Conservation (phyloP, 1,139 yeast species). For the Sugiyamaella japonica region DNA sequence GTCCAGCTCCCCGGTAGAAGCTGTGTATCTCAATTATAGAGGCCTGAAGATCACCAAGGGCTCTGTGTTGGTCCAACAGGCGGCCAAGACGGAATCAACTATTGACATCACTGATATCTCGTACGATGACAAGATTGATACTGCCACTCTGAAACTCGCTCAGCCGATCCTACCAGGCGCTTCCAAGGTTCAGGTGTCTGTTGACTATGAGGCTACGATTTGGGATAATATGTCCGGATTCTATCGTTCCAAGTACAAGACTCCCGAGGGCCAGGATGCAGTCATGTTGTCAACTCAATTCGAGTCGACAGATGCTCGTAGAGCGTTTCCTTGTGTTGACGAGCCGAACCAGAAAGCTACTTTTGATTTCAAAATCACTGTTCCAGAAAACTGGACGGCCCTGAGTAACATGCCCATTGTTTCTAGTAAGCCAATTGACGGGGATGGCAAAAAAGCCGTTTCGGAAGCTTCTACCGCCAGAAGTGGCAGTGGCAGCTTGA, state of each 20-base stretch:
- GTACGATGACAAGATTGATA: conserved; percentile 23
- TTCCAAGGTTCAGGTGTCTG: conserved; percentile 37
- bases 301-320: conserved; percentile 86
- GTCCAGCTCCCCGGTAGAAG: conserved; percentile 39
- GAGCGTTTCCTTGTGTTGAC: conserved; percentile 89
- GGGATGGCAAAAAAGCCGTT: conserved; percentile 44
- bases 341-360: conserved; percentile 84
- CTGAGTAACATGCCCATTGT: conserved; percentile 71
- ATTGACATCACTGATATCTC: conserved; percentile 20
- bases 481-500: conserved; percentile 28
- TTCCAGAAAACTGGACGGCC: conserved; percentile 60
- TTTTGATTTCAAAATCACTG: conserved; percentile 64
- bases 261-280: conserved; percentile 53
- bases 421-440: conserved; percentile 49
- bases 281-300: conserved; percentile 81
- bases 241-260: conserved; percentile 67
- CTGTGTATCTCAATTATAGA: conserved; percentile 38
- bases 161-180: conserved; percentile 33
- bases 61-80: conserved; percentile 20
- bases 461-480: conserved; percentile 19
- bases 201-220: conserved; percentile 50
- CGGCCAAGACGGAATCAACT: conserved; percentile 25
- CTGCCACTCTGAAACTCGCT: conserved; percentile 21
- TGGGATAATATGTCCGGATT: conserved; percentile 82
- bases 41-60: conserved; percentile 35